A percentile compares a stretch with the other conserved stretches of the same genome.
These are phyloP conservation scores for Aegilops sharonensis DNA, from an alignment of 176 grass and related monocot genomes.

Conservation along the genomic window DNA sequence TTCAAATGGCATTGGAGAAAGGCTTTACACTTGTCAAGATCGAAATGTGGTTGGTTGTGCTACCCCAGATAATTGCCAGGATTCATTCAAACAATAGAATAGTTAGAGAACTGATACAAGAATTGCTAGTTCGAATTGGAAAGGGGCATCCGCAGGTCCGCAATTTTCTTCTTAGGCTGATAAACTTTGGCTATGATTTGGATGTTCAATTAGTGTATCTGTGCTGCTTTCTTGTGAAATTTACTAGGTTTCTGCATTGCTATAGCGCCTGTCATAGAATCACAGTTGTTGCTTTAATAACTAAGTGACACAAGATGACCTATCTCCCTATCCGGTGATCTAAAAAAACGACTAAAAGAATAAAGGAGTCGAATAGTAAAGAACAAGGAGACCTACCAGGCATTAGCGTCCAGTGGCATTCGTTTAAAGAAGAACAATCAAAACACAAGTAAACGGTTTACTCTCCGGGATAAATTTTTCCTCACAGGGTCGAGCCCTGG, in stretches of 20 bases:
- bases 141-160: constrained; percentile 90
- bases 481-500: neutral
- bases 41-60: constrained; percentile 98
- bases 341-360: constrained; percentile 18
- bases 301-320: neutral
- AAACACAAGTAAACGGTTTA: neutral
- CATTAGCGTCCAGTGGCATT: neutral
- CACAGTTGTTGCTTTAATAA: neutral
- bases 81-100: constrained; percentile 93
- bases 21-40: constrained; percentile 96
- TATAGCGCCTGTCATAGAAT: neutral
- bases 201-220: neutral
- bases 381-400: neutral
- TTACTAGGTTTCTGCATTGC: neutral
- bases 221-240: neutral
- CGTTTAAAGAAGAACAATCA: neutral
- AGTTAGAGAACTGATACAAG: constrained; percentile 96
- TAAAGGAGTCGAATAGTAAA: neutral
- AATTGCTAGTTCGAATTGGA: constrained; percentile 90
- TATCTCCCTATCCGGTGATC: neutral
- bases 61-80: constrained; percentile 98
- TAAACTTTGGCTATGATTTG: neutral
- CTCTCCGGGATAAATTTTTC: neutral
- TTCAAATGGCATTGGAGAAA: constrained; percentile 83
- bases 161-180: constrained; percentile 27